Evolutionary conservation across 2,329 filamentous ascomycete genomes (phyloP).

Genomic region (Colletotrichum echinochloae): DNA sequence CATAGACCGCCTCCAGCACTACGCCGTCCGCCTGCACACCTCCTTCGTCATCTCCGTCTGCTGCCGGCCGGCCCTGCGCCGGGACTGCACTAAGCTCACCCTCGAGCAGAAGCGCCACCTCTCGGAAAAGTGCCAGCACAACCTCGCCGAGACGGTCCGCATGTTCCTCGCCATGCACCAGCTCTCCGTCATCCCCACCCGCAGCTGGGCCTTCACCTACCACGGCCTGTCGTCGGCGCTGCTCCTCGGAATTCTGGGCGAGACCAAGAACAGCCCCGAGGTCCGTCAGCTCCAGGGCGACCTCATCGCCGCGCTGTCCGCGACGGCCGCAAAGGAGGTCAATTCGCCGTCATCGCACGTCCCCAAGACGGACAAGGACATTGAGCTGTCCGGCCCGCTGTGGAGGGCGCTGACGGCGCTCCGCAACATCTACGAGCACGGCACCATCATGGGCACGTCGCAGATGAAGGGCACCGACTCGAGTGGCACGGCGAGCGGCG

Average conservation of each 20-base stretch:
- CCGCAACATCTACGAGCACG: conserved; percentile 75
- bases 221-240: conserved; percentile 75
- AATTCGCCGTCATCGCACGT: conserved; percentile 66
- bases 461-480: conserved; percentile 63
- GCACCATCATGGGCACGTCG: conserved; percentile 63
- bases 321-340: conserved; percentile 72
- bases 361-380: conserved; percentile 67
- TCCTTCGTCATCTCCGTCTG: conserved; percentile 75
- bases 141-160: conserved; percentile 73
- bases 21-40: conserved; percentile 73
- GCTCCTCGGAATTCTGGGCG: conserved; percentile 71
- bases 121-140: conserved; percentile 70
- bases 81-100: conserved; percentile 64
- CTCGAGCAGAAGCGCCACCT: conserved; percentile 65
- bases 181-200: conserved; percentile 73
- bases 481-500: conserved; percentile 58
- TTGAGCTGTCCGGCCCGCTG: conserved; percentile 71
- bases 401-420: conserved; percentile 71
- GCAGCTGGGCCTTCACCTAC: conserved; percentile 77
- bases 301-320: conserved; percentile 72
- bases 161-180: conserved; percentile 79
- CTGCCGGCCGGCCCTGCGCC: conserved; percentile 71
- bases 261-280: conserved; percentile 73
- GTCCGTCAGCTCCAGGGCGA: conserved; percentile 73
- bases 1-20: conserved; percentile 72